A percentile compares a stretch with the other conserved stretches of the same genome.
Conservation (phyloP, 2,329 filamentous ascomycete genomes). For the Paecilomyces variotii region DNA sequence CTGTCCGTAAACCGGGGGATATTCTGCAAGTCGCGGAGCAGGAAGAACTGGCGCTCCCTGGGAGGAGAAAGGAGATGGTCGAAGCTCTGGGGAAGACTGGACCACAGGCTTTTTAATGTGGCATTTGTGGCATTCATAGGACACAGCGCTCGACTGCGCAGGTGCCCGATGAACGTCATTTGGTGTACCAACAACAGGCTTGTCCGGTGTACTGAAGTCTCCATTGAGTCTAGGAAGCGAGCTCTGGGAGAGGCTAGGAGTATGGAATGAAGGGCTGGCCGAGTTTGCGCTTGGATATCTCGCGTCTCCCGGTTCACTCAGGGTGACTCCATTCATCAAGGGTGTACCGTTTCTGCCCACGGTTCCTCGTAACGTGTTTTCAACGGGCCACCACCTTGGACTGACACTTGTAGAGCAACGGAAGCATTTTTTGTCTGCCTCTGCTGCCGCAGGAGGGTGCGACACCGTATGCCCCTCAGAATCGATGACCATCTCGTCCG, state of each 20-base stretch:
- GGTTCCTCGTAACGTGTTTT: constrained; percentile 45
- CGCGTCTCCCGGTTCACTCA: constrained; percentile 9
- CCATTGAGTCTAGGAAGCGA: constrained; percentile 21
- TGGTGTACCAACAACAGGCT: background rate
- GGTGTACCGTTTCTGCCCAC: constrained; percentile 40
- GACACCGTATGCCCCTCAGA: constrained; percentile 17
- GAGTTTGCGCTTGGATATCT: constrained; percentile 9
- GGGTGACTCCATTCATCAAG: constrained; percentile 25
- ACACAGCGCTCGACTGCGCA: constrained; percentile 19
- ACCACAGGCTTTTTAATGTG: constrained; percentile 39
- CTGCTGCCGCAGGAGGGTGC: constrained; percentile 9
- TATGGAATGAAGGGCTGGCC: constrained; percentile 17
- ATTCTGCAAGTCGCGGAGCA: constrained; percentile 23
- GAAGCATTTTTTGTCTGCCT: constrained; percentile 27
- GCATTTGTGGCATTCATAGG: constrained; percentile 71
- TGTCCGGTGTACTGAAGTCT: constrained; percentile 14
- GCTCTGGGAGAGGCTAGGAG: constrained; percentile 18
- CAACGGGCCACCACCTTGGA: constrained; percentile 55
- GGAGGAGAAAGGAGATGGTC: constrained; percentile 25
- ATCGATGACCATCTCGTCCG: constrained; percentile 25
- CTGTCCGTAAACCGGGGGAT: constrained; percentile 20
- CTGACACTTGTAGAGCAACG: constrained; percentile 34
- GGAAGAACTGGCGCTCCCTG: constrained; percentile 26
- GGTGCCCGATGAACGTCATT: background rate
- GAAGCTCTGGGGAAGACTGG: constrained; percentile 24